Percentiles rank a stretch among this genome's conserved stretches.
phyloP scores from a whole-genome alignment of 2,329 filamentous ascomycete species.

The Nannizziopsis barbatae region DNA sequence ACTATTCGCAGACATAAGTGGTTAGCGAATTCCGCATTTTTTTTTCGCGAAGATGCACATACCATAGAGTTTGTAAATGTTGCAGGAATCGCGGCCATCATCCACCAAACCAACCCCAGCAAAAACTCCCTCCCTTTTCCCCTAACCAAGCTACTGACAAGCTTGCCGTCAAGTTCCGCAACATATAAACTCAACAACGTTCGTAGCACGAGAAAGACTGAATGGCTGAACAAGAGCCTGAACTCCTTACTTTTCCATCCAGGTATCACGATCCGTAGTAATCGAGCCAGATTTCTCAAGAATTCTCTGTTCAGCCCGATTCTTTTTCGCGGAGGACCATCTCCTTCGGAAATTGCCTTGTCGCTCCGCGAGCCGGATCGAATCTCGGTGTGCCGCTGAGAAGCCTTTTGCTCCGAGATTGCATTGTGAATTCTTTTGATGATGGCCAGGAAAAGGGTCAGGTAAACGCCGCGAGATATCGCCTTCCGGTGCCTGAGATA shows the following conservation, averaged over 20 bases:
- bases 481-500: slow-evolving; percentile 71
- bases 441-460: slow-evolving; percentile 68
- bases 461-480: slow-evolving; percentile 73
- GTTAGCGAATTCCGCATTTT: neutral
- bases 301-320: slow-evolving; percentile 89
- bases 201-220: slow-evolving; percentile 77
- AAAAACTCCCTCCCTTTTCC: slow-evolving; percentile 86
- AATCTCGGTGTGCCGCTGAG: slow-evolving; percentile 53
- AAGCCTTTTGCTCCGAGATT: slow-evolving; percentile 83
- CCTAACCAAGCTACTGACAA: slow-evolving; percentile 85
- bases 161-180: slow-evolving; percentile 83
- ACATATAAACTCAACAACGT: slow-evolving; percentile 93
- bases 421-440: slow-evolving; percentile 82
- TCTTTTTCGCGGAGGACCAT: slow-evolving; percentile 50
- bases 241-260: slow-evolving; percentile 84
- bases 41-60: slow-evolving; percentile 15
- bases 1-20: slow-evolving; percentile 37
- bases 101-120: slow-evolving; percentile 89
- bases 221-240: slow-evolving; percentile 76
- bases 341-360: slow-evolving; percentile 4
- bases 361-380: slow-evolving; percentile 37
- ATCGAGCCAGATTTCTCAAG: slow-evolving; percentile 61
- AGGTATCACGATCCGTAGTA: slow-evolving; percentile 80
- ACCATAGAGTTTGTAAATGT: slow-evolving; percentile 99
- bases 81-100: slow-evolving; percentile 88